Evolutionary conservation across 495 filamentous ascomycete species (phyloP).

Genomic region (Niebla homalea): DNA sequence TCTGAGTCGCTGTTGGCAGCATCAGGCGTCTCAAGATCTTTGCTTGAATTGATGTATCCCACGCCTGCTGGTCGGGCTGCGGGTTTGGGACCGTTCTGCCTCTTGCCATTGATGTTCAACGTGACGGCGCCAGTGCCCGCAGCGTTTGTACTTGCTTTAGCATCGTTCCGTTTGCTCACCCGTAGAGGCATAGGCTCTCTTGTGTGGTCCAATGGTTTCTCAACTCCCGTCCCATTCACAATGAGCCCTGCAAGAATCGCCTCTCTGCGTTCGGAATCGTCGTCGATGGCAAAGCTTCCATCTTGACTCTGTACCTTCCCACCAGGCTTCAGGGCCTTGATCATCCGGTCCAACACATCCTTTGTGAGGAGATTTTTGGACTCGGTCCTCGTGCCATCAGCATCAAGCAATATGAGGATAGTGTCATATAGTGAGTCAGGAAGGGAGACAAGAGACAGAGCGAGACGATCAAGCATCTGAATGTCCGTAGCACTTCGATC

Average conservation of each 20-base stretch:
- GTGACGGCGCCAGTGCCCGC: constrained; percentile 20
- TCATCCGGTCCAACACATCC: constrained; percentile 54
- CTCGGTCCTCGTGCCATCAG: constrained; percentile 49
- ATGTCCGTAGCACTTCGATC: constrained; percentile 68
- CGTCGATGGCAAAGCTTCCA: constrained; percentile 38
- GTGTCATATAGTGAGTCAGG: constrained; percentile 68
- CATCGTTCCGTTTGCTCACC: constrained; percentile 41
- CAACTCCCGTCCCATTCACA: constrained; percentile 43
- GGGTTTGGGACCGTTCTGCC: constrained; percentile 19
- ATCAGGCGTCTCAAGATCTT: constrained; percentile 46
- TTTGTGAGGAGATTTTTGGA: constrained; percentile 48
- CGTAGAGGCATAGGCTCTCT: constrained; percentile 58
- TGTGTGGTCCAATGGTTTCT: constrained; percentile 55
- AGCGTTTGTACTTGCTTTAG: constrained; percentile 18
- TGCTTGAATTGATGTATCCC: constrained; percentile 57
- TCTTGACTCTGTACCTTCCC: constrained; percentile 59
- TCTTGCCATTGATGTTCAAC: constrained; percentile 35
- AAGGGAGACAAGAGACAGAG: constrained; percentile 66
- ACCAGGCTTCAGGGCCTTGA: constrained; percentile 54
- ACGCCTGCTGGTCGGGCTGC: constrained; percentile 39
- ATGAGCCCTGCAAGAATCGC: constrained; percentile 75
- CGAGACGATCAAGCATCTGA: constrained; percentile 95
- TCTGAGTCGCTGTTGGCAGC: constrained; percentile 52
- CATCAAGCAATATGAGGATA: constrained; percentile 69
- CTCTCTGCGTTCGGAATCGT: constrained; percentile 42